phyloP scores from a whole-genome alignment of 2,329 filamentous ascomycete genomes.

The Phoma sp. region DNA sequence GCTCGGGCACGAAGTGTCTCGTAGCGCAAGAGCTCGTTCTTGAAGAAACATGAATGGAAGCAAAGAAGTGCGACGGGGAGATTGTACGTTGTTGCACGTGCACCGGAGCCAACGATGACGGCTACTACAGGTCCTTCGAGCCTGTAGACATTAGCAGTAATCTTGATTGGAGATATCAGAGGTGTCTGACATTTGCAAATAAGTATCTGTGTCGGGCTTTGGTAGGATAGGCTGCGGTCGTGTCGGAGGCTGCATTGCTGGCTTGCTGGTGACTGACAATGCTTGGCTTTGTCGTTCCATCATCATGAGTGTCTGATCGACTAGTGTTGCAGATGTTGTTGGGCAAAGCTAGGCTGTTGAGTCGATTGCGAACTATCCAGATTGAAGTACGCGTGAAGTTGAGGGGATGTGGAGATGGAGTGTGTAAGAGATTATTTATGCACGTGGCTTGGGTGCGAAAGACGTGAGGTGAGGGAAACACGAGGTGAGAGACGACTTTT shows the following conservation, averaged over 20 bases:
- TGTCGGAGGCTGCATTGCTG: background rate
- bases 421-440: background rate
- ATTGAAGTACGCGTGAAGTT: background rate
- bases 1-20: background rate
- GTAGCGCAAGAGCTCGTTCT: slow-evolving; percentile 1
- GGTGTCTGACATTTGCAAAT: slow-evolving; percentile 11
- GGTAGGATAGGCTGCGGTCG: background rate
- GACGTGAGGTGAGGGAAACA: background rate
- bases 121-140: slow-evolving; percentile 16
- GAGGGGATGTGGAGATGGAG: background rate
- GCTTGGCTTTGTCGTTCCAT: background rate
- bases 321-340: background rate
- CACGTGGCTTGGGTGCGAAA: background rate
- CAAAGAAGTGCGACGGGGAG: slow-evolving; percentile 19
- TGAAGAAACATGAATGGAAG: slow-evolving; percentile 17
- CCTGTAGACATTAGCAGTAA: background rate
- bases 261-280: background rate
- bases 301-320: background rate
- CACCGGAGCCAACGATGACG: slow-evolving; percentile 9
- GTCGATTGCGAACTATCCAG: background rate
- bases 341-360: too few relatives aligned
- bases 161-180: too few relatives aligned
- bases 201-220: slow-evolving; percentile 3
- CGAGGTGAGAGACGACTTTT: too few relatives aligned
- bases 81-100: slow-evolving; percentile 1